Evolutionary conservation across 1,139 yeast species (phyloP), one percentile per base, ranked within the genome.

Genomic region (Diutina neorugosa): DNA sequence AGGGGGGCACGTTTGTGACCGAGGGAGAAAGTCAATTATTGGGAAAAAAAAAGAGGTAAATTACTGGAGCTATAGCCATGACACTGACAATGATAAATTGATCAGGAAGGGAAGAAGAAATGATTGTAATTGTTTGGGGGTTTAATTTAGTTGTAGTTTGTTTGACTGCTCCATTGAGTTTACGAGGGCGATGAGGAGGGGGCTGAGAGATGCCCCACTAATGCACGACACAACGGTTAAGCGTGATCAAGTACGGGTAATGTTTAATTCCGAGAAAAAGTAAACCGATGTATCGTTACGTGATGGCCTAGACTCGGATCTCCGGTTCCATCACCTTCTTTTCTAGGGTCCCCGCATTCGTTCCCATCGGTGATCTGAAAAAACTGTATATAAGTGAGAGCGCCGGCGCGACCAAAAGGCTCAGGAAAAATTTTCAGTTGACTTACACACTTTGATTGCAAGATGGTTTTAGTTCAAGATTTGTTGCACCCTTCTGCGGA

Each of bases 401-500:
- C n/a, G 37, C n/a, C 37, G 37, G 6, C 37, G 37, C 37, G 37
- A 11, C 37, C n/a, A 14, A 5, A 11, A 31, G n/a, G n/a, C 37
- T 9, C 37, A 31, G n/a, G n/a, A 31, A 31, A 31, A 31, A 31
- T 31, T 31, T 31, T 31, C 37, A 31, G 37, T 31, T 31, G 37
- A 31, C n/a, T 11, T 31, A 23, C 25, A 23, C n/a, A 31, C n/a
- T 4, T 11, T 4, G n/a, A 6, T 42, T 42, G 14, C 25, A 25
- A 16, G 16, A 46, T 46, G 68, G 68, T 65, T 65, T 64, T 65
- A 63, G 67, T 64, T 63, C 67, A 64, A 59, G 68, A 65, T 63
- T 65, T 65, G 67, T 86, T 93, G 76, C 87, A 93, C 93, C 98
- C 98, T 77, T 76, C 86, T 74, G 86, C 96, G 72, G 93, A 91